Percentiles rank a stretch among this genome's conserved stretches.
Conservation (phyloP, 2,329 filamentous ascomycete genomes). For the Sphaerulina vaccinii region DNA sequence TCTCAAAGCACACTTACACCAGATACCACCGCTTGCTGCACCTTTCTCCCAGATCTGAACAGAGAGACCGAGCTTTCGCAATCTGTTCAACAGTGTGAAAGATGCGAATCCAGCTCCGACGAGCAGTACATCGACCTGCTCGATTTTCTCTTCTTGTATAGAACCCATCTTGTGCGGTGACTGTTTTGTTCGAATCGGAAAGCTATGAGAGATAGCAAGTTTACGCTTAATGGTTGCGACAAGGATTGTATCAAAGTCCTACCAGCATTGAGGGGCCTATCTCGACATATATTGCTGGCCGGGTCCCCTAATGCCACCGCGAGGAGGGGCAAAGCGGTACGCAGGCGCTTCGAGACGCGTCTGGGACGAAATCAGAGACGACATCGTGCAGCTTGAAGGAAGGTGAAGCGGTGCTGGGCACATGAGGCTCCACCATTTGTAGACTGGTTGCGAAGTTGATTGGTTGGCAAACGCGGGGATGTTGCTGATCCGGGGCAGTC, state of each 20-base stretch:
- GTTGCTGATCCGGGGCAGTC: not conserved
- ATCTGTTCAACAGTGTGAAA: constrained; percentile 31
- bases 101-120: constrained; percentile 27
- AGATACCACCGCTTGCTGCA: constrained; percentile 38
- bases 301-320: constrained; percentile 1
- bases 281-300: constrained; percentile 16
- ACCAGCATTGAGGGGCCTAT: not conserved
- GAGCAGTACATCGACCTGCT: constrained; percentile 23
- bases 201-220: constrained; percentile 6
- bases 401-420: constrained; percentile 12
- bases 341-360: constrained; percentile 11
- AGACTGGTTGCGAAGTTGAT: constrained; percentile 2
- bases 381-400: constrained; percentile 7
- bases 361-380: constrained; percentile 4
- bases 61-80: constrained; percentile 37
- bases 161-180: constrained; percentile 31
- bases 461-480: constrained; percentile 6
- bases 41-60: constrained; percentile 39
- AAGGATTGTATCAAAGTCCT: not conserved
- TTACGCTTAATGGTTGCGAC: constrained; percentile 23
- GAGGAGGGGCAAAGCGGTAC: constrained; percentile 7
- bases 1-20: constrained; percentile 25
- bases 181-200: constrained; percentile 17
- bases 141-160: constrained; percentile 27
- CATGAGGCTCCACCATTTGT: constrained; percentile 13